Evolutionary conservation across 768 basidiomycete species (phyloP).

Genomic region (Coprinopsis marcescibilis): DNA sequence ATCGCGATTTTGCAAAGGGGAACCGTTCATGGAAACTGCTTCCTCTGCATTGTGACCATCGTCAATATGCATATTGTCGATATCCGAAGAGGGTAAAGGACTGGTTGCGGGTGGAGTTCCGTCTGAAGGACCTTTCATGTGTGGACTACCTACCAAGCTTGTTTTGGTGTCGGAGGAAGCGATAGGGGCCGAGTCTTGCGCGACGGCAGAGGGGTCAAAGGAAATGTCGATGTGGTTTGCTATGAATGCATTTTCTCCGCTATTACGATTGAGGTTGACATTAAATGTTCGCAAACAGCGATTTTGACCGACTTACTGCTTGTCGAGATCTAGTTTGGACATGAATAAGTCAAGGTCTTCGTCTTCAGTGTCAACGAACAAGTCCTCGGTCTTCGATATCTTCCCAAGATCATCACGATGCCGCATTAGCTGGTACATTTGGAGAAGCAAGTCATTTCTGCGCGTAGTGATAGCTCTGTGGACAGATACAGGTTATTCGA

Average conservation of each 20-base stretch:
- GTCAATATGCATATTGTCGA: too few species aligned
- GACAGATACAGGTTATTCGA: conserved; percentile 9
- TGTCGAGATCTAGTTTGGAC: conserved; percentile 11
- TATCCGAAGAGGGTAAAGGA: too few species aligned
- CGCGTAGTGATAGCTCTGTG: conserved; percentile 55
- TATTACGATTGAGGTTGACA: not conserved
- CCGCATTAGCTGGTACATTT: conserved; percentile 65
- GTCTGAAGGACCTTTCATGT: too few species aligned
- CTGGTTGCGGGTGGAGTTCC: too few species aligned
- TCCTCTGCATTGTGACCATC: too few species aligned
- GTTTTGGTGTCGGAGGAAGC: too few species aligned
- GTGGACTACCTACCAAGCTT: too few species aligned
- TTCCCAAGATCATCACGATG: conserved; percentile 42
- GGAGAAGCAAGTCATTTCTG: conserved; percentile 64
- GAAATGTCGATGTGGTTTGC: conserved; percentile 1
- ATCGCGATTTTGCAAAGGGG: too few species aligned
- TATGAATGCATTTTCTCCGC: conserved; percentile 6
- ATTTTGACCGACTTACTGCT: conserved; percentile 17
- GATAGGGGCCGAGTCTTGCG: too few species aligned
- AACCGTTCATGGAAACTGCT: too few species aligned
- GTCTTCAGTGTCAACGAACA: conserved; percentile 16
- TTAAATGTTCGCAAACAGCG: too few species aligned
- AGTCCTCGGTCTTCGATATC: conserved; percentile 20
- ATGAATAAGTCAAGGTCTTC: conserved; percentile 8
- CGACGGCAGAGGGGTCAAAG: not conserved